Conservation (phyloP, 768 basidiomycete species). For the Podaxis pistillaris region DNA sequence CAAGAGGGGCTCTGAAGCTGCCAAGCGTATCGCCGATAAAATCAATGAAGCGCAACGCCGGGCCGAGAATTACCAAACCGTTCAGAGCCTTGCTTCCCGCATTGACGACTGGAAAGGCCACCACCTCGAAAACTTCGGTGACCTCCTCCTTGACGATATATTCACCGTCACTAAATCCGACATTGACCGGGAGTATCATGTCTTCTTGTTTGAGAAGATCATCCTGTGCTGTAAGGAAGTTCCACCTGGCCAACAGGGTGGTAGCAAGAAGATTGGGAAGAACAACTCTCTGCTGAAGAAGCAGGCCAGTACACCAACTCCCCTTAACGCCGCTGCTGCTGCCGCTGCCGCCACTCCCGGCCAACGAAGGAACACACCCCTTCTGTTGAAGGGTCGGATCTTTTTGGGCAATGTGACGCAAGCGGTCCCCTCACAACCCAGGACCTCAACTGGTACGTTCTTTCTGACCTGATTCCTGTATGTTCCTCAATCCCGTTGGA, state of each 20-base stretch:
- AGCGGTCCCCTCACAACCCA: constrained; percentile 61
- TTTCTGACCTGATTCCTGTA: neutral
- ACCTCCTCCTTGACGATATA: constrained; percentile 90
- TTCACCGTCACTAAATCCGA: constrained; percentile 96
- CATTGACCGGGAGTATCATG: constrained; percentile 96
- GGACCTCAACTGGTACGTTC: constrained; percentile 58
- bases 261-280: constrained; percentile 73
- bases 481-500: constrained; percentile 8
- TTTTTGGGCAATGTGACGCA: constrained; percentile 95
- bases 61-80: constrained; percentile 88
- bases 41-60: constrained; percentile 95
- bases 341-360: constrained; percentile 45
- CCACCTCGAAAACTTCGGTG: constrained; percentile 90
- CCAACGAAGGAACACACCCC: constrained; percentile 75
- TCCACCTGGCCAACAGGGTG: constrained; percentile 40
- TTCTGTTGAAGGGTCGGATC: constrained; percentile 93
- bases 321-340: constrained; percentile 40
- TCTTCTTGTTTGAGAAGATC: constrained; percentile 98
- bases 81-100: constrained; percentile 77
- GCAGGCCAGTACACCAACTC: constrained; percentile 49
- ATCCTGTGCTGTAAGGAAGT: constrained; percentile 98
- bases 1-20: constrained; percentile 77
- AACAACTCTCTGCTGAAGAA: constrained; percentile 90
- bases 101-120: constrained; percentile 99
- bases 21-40: constrained; percentile 90